phyloP scores from a whole-genome alignment of 371 early-diverging fungal genomes.

The Blastocladiella emersonii region DNA sequence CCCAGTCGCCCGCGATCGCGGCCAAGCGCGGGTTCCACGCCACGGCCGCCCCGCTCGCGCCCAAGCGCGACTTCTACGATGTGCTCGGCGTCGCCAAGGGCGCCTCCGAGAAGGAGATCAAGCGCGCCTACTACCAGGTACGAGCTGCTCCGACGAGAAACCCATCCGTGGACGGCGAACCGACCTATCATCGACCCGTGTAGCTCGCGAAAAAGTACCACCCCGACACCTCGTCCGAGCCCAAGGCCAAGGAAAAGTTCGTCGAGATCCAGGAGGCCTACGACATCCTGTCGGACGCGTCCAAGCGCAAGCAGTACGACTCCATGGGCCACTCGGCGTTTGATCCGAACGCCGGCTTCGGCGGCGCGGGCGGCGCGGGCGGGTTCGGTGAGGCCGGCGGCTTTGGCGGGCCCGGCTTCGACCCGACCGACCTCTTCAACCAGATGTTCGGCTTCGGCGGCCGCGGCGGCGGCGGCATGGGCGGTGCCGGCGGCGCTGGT shows the following conservation, averaged over 20 bases:
- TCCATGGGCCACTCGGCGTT: conserved; percentile 59
- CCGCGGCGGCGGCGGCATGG: conserved; percentile 12
- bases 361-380: conserved; percentile 21
- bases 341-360: conserved; percentile 11
- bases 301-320: conserved; percentile 78
- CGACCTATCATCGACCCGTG: background rate
- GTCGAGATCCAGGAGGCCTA: conserved; percentile 91
- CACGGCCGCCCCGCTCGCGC: no score
- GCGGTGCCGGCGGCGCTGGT: conserved; percentile 22
- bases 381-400: conserved; percentile 43
- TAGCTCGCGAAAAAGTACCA: conserved; percentile 87
- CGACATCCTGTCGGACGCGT: conserved; percentile 73
- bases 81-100: conserved; percentile 62
- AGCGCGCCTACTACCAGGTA: conserved; percentile 80
- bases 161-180: background rate
- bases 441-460: conserved; percentile 24
- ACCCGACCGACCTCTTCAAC: conserved; percentile 6
- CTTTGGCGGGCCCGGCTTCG: conserved; percentile 33
- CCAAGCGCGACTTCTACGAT: conserved; percentile 65
- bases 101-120: conserved; percentile 71
- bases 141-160: background rate
- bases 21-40: no score
- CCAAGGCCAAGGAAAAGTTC: conserved; percentile 83
- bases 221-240: conserved; percentile 85
- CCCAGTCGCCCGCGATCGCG: no score